Evolutionary conservation across 352 stramenopile species (phyloP).

Genomic region (Pythium rhizo-oryzae): DNA sequence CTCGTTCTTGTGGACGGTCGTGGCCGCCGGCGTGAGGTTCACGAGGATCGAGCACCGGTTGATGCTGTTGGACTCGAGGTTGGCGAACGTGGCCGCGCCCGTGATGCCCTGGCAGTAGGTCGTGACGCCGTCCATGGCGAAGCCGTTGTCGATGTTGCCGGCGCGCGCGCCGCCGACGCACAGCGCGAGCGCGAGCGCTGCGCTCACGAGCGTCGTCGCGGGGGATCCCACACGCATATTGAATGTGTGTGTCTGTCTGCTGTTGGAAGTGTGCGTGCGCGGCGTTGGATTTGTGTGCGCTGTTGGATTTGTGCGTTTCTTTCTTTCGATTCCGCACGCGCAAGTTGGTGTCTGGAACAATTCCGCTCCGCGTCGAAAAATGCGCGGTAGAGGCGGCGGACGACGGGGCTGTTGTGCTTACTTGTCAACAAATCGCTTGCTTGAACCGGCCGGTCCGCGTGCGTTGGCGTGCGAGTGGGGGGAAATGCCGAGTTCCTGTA

Average conservation of each 20-base stretch:
- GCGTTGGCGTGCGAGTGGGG: not conserved
- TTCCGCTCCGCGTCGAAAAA: too few species aligned
- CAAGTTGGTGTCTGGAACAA: too few species aligned
- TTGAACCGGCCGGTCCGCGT: constrained; percentile 9
- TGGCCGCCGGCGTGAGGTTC: constrained; percentile 45
- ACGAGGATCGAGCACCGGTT: constrained; percentile 64
- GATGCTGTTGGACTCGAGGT: constrained; percentile 48
- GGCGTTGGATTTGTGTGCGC: too few species aligned
- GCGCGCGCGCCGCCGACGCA: constrained; percentile 5
- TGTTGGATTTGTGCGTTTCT: not conserved
- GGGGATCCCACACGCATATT: constrained; percentile 14
- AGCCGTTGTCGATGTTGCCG: constrained; percentile 66
- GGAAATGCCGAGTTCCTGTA: not conserved
- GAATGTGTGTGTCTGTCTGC: not conserved
- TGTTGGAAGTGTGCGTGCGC: not conserved
- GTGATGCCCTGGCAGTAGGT: constrained; percentile 77
- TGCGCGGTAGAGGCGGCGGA: too few species aligned
- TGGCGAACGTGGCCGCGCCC: constrained; percentile 38
- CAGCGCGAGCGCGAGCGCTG: constrained; percentile 8
- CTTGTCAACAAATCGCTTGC: too few species aligned
- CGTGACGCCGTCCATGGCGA: constrained; percentile 56
- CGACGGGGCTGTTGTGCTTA: too few species aligned
- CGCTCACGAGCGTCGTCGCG: constrained; percentile 6
- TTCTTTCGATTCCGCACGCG: not conserved
- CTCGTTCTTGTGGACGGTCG: constrained; percentile 55